Percentiles rank a stretch among this genome's conserved stretches.
These are phyloP conservation scores for Termitomyces sp. DNA, from an alignment of 1,284 basidiomycete species.

Conservation along the genomic window DNA sequence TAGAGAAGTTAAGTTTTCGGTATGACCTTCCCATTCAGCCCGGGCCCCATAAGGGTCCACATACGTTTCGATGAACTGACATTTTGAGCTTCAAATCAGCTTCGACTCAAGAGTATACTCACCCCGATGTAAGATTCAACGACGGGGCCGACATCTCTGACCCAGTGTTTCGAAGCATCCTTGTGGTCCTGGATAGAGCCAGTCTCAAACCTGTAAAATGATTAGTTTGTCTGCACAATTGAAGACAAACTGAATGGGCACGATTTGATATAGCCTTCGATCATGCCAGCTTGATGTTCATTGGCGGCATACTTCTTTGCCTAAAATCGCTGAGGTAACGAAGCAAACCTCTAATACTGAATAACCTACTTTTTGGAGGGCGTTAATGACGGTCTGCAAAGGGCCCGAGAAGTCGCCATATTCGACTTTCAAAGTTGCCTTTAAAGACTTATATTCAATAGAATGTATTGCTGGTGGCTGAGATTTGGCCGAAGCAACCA, in stretches of 20 bases:
- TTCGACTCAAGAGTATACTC: constrained; percentile 26
- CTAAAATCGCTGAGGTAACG: constrained; percentile 27
- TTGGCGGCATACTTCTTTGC: constrained; percentile 72
- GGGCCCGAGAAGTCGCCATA: constrained; percentile 66
- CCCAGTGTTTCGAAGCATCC: constrained; percentile 73
- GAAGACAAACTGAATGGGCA: constrained; percentile 21
- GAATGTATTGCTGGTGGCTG: constrained; percentile 39
- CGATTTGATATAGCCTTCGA: constrained; percentile 77
- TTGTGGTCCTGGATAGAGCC: constrained; percentile 79
- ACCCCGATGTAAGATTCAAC: constrained; percentile 82
- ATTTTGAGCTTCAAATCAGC: not conserved
- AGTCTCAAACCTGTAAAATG: constrained; percentile 53
- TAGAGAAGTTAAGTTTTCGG: not conserved
- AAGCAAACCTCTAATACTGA: not conserved
- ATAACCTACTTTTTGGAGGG: constrained; percentile 52
- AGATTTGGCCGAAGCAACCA: constrained; percentile 62
- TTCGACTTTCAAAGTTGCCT: constrained; percentile 55
- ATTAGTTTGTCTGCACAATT: not conserved
- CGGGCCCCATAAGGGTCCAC: constrained; percentile 81
- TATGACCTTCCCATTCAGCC: constrained; percentile 80
- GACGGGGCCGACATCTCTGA: constrained; percentile 80
- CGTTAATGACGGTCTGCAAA: constrained; percentile 48
- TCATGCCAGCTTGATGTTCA: constrained; percentile 66
- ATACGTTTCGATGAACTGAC: constrained; percentile 67
- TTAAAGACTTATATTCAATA: constrained; percentile 35